phyloP scores from a whole-genome alignment of 306 rosid genomes.

The Arachis hypogaea region DNA sequence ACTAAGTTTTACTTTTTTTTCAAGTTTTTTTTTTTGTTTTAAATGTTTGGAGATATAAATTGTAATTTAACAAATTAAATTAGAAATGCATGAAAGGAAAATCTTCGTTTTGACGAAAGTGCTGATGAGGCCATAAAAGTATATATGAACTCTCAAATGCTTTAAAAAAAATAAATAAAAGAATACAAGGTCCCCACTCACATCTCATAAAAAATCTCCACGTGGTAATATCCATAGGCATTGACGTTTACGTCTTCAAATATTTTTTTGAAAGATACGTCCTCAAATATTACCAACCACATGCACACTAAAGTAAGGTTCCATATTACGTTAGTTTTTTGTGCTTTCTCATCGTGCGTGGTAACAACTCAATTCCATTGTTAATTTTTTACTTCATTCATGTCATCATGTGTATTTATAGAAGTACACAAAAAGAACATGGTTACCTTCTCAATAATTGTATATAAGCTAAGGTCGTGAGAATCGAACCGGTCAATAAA shows the following conservation, averaged over 20 bases:
- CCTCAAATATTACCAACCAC: conserved; percentile 67
- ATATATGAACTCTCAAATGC: conserved; percentile 43
- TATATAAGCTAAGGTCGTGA: no score
- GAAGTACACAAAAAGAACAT: conserved; percentile 31
- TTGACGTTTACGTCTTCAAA: conserved; percentile 44
- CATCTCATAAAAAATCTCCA: conserved; percentile 57
- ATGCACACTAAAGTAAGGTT: conserved; percentile 60
- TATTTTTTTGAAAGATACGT: conserved; percentile 26
- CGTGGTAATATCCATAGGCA: conserved; percentile 51
- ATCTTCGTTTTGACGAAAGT: conserved; percentile 59
- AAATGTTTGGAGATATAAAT: conserved; percentile 26
- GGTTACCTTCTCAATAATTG: conserved; percentile 3
- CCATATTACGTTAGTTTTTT: conserved; percentile 54
- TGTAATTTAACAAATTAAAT: not conserved
- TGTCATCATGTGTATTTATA: conserved; percentile 7
- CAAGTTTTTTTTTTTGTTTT: not conserved
- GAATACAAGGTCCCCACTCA: conserved; percentile 68
- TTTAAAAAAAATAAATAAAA: conserved; percentile 37
- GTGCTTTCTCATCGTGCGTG: not conserved
- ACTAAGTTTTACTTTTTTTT: no score
- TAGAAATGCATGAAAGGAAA: conserved; percentile 11
- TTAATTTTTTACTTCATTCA: conserved; percentile 40
- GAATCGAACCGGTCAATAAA: no score
- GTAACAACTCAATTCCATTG: conserved; percentile 31
- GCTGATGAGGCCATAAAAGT: not conserved